Conservation (phyloP, 805 yeast genomes). For the Hanseniaspora mollemarum region DNA sequence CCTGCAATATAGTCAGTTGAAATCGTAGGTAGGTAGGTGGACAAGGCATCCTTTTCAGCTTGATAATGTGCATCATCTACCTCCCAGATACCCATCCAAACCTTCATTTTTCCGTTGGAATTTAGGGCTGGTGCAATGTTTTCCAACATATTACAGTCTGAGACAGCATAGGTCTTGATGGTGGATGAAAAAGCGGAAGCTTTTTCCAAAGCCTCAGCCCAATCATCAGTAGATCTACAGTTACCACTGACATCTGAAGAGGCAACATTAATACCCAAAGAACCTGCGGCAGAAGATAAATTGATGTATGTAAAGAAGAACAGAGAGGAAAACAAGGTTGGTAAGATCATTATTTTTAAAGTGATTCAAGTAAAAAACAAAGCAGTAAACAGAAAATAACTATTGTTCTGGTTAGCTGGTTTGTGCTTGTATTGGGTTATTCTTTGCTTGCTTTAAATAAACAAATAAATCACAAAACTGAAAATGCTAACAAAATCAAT, state of each 20-base stretch:
- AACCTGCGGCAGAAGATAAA: slow-evolving; percentile 44
- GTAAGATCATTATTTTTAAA: slow-evolving; percentile 21
- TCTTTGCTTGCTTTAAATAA: too few relatives aligned
- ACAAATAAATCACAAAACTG: too few relatives aligned
- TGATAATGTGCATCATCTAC: slow-evolving; percentile 66
- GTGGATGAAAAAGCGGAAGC: slow-evolving; percentile 49
- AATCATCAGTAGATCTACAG: slow-evolving; percentile 68
- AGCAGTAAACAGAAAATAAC: not conserved
- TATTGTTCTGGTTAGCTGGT: too few relatives aligned
- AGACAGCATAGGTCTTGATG: slow-evolving; percentile 79
- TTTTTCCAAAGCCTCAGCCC: slow-evolving; percentile 50
- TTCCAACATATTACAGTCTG: slow-evolving; percentile 87
- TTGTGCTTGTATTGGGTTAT: too few relatives aligned
- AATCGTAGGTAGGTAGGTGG: slow-evolving; percentile 57
- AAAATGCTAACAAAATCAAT: too few relatives aligned
- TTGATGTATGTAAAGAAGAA: not conserved
- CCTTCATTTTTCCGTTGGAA: slow-evolving; percentile 58
- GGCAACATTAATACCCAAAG: slow-evolving; percentile 78
- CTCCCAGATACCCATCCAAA: slow-evolving; percentile 84
- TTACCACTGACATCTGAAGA: slow-evolving; percentile 61
- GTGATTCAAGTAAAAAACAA: too few relatives aligned
- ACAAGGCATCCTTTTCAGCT: slow-evolving; percentile 64
- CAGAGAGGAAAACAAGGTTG: slow-evolving; percentile 33
- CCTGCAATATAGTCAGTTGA: slow-evolving; percentile 59
- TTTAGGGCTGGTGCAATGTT: slow-evolving; percentile 79